Conservation (phyloP, 768 basidiomycete species). For the Gloeostereum incarnatum region DNA sequence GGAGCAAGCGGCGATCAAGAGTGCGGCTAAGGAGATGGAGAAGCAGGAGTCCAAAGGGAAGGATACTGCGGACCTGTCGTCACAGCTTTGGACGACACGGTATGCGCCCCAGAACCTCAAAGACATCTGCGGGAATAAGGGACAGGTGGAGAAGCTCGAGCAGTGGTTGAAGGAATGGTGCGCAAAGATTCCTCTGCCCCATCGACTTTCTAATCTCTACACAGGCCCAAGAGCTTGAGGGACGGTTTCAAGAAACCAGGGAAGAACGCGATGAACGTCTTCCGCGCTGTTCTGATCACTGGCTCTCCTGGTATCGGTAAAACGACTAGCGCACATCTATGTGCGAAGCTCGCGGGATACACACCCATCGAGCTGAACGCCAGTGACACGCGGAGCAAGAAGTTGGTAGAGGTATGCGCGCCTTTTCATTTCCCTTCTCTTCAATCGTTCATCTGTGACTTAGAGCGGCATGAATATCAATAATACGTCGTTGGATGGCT, state of each 20-base stretch:
- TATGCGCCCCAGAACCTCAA: conserved; percentile 86
- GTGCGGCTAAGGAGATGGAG: conserved; percentile 73
- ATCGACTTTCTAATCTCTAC: background rate
- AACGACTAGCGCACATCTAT: conserved; percentile 91
- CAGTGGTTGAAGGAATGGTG: conserved; percentile 87
- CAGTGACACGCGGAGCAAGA: conserved; percentile 92
- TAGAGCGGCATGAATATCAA: conserved; percentile 87
- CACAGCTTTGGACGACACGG: conserved; percentile 90
- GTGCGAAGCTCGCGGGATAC: conserved; percentile 84
- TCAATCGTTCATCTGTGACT: background rate
- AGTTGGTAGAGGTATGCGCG: conserved; percentile 78
- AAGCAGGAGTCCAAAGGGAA: conserved; percentile 53
- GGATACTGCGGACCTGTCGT: conserved; percentile 31
- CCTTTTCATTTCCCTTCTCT: background rate
- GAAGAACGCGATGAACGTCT: conserved; percentile 72
- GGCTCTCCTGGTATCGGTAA: conserved; percentile 97
- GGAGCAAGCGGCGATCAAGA: conserved; percentile 67
- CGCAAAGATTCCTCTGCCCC: conserved; percentile 12
- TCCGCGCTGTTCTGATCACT: conserved; percentile 81
- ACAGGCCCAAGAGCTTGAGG: conserved; percentile 68
- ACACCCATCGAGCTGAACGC: conserved; percentile 95
- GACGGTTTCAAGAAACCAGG: conserved; percentile 90
- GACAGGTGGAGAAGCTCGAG: conserved; percentile 79
- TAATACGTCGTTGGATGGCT: conserved; percentile 84
- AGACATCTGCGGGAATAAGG: conserved; percentile 95